Percentiles rank a stretch among this genome's conserved stretches.
Conservation (phyloP, 345 rosid species). For the Microthlaspi erraticum region DNA sequence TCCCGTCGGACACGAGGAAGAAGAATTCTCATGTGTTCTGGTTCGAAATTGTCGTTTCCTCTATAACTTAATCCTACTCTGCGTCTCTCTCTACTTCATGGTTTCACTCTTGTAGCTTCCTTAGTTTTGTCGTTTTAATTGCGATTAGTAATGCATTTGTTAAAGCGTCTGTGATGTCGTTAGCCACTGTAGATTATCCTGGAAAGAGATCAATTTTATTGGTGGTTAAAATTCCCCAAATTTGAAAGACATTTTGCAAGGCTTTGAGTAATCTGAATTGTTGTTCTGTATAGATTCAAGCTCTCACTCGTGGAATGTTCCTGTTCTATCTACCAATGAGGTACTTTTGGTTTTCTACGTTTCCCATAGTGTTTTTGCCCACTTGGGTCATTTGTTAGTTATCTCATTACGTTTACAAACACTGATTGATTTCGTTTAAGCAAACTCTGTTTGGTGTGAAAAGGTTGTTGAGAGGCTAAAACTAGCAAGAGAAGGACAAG, state of each 20-base stretch:
- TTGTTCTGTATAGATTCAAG: slow-evolving; percentile 47
- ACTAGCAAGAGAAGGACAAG: slow-evolving; percentile 56
- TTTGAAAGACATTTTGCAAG: background rate
- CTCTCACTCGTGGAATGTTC: slow-evolving; percentile 52
- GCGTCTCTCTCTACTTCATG: background rate
- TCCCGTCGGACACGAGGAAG: slow-evolving; percentile 14
- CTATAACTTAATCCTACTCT: background rate
- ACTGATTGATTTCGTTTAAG: background rate
- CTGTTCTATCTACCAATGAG: slow-evolving; percentile 67
- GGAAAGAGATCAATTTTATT: background rate
- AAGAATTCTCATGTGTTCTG: slow-evolving; percentile 32
- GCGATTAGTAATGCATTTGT: too few species aligned
- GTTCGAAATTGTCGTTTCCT: slow-evolving; percentile 10
- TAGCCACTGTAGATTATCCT: too few species aligned
- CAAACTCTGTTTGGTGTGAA: slow-evolving; percentile 20
- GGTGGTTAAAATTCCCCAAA: background rate
- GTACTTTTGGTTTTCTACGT: slow-evolving; percentile 40
- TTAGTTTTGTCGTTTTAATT: too few species aligned
- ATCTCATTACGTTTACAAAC: background rate
- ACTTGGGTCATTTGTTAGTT: background rate
- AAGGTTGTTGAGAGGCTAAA: slow-evolving; percentile 74
- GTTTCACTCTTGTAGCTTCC: background rate
- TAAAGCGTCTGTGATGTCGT: too few species aligned
- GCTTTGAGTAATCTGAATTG: background rate
- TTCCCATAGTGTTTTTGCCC: background rate